Percentiles rank a stretch among this genome's conserved stretches.
phyloP scores from a whole-genome alignment of 495 filamentous ascomycete species.

The Trichoderma asperelloides region DNA sequence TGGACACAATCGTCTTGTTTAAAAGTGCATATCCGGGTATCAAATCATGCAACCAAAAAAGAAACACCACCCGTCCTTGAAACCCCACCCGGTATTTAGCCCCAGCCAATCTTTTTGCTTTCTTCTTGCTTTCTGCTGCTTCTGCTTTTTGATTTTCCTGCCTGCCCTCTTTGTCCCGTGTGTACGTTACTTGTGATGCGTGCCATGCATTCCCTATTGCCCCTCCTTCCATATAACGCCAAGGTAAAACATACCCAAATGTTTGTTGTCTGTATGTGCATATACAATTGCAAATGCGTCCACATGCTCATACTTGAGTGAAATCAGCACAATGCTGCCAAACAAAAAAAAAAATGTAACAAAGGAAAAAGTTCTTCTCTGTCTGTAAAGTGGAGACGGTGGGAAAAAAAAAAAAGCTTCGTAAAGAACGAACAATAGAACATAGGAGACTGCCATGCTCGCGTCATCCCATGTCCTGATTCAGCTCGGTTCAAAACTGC shows the following conservation, averaged over 20 bases:
- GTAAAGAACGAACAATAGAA: background rate
- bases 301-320: background rate
- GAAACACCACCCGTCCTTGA: background rate
- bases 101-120: constrained; percentile 1
- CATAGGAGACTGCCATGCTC: background rate
- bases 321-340: constrained; percentile 2
- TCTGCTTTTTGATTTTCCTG: constrained; percentile 3
- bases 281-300: background rate
- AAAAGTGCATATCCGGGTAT: constrained; percentile 6
- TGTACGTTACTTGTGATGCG: background rate
- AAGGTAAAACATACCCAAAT: background rate
- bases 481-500: background rate
- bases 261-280: background rate
- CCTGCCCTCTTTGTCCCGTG: background rate
- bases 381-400: background rate
- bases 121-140: background rate
- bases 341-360: constrained; percentile 14
- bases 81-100: constrained; percentile 1
- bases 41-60: constrained; percentile 8
- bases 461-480: background rate
- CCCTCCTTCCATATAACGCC: background rate
- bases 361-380: constrained; percentile 15
- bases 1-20: constrained; percentile 7
- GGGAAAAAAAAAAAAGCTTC: background rate
- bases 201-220: constrained; percentile 1